These are phyloP conservation scores for Phoma sp. DNA, from an alignment of 2,329 filamentous ascomycete species.

Conservation along the genomic window DNA sequence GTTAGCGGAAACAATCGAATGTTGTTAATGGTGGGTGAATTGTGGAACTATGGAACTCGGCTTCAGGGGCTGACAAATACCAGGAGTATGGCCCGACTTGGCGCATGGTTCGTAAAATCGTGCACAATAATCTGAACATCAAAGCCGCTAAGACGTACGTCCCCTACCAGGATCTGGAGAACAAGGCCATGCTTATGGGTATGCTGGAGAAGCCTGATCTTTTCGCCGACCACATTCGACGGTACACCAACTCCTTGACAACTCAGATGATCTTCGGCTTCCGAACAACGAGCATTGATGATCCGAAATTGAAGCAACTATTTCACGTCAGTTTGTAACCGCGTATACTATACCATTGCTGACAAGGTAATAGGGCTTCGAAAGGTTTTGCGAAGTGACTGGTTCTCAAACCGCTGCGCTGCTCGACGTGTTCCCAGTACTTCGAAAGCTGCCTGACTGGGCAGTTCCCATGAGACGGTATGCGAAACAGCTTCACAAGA, in stretches of 20 bases:
- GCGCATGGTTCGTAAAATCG: slow-evolving; percentile 29
- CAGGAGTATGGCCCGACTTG: slow-evolving; percentile 26
- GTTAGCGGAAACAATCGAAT: slow-evolving; percentile 20
- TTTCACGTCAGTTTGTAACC: slow-evolving; percentile 14
- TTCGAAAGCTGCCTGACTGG: slow-evolving; percentile 49
- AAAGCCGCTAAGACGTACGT: slow-evolving; percentile 39
- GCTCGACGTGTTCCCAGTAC: slow-evolving; percentile 56
- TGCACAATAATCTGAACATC: slow-evolving; percentile 30
- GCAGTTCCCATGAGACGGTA: slow-evolving; percentile 46
- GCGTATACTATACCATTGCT: slow-evolving; percentile 16
- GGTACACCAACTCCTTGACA: slow-evolving; percentile 59
- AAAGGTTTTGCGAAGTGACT: slow-evolving; percentile 53
- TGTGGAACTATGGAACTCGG: too few relatives aligned
- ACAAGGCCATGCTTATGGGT: slow-evolving; percentile 61
- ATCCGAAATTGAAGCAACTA: slow-evolving; percentile 27
- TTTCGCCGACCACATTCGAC: slow-evolving; percentile 55
- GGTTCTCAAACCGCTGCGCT: slow-evolving; percentile 54
- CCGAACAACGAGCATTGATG: slow-evolving; percentile 24
- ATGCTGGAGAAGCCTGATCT: slow-evolving; percentile 55
- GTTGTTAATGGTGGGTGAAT: slow-evolving; percentile 21
- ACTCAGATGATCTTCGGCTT: slow-evolving; percentile 61
- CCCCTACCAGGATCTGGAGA: slow-evolving; percentile 64
- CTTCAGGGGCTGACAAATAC: background rate
- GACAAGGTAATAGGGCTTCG: slow-evolving; percentile 41
- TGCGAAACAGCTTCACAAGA: slow-evolving; percentile 53